These are phyloP conservation scores for Dipteronia dyeriana DNA, from an alignment of 345 rosid species.

Conservation along the genomic window DNA sequence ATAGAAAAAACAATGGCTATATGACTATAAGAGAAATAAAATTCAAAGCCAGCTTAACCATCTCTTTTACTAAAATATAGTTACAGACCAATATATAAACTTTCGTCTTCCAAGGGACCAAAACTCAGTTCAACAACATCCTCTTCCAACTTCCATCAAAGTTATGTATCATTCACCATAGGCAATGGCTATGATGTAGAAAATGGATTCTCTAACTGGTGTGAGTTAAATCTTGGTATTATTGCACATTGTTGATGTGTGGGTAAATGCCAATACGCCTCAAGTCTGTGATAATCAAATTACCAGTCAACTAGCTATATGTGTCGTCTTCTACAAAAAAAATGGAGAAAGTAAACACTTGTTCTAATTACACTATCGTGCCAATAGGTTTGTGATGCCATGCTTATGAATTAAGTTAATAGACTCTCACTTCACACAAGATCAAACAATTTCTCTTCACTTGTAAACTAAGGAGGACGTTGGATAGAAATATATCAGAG, in stretches of 20 bases:
- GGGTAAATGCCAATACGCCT: background rate
- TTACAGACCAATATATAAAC: background rate
- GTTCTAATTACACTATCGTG: background rate
- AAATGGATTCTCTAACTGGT: background rate
- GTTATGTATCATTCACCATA: background rate
- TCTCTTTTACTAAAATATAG: background rate
- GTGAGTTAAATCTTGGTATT: background rate
- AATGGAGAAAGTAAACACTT: background rate
- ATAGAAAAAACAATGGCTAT: background rate
- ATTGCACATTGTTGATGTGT: background rate
- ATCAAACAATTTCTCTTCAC: background rate
- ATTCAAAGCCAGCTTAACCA: background rate
- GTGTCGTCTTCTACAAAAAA: background rate
- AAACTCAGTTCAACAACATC: background rate
- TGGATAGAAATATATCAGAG: background rate
- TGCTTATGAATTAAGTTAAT: background rate
- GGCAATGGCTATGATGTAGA: background rate
- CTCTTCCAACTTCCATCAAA: background rate
- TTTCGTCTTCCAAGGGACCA: background rate
- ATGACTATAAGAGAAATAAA: background rate
- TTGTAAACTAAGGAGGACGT: background rate
- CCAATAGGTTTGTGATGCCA: background rate
- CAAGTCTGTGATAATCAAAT: background rate
- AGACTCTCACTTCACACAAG: slow-evolving; percentile 2
- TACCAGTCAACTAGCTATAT: background rate